These are phyloP conservation scores for Bonia amplexicaulis DNA, from an alignment of 176 grass and related monocot genomes.

Conservation along the genomic window DNA sequence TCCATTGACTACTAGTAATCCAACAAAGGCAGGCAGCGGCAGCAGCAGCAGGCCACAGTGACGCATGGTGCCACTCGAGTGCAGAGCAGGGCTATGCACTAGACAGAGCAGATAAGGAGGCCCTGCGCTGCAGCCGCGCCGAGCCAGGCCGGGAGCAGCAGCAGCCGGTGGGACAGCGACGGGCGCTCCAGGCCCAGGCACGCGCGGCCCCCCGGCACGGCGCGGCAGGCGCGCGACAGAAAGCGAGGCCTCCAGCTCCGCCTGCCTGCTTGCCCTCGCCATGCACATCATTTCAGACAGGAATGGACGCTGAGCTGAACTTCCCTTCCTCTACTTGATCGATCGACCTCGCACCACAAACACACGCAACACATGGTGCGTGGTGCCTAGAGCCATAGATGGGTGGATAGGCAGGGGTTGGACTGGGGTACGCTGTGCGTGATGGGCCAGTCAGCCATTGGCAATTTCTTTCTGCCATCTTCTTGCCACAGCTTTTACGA, in stretches of 20 bases:
- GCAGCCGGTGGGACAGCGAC: background rate
- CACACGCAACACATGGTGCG: background rate
- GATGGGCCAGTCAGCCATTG: background rate
- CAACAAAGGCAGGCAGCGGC: background rate
- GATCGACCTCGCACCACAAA: background rate
- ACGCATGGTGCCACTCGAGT: background rate
- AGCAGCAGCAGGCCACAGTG: background rate
- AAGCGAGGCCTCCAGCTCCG: slow-evolving; percentile 20
- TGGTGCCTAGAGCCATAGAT: background rate
- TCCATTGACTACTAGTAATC: background rate
- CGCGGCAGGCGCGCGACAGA: slow-evolving; percentile 26
- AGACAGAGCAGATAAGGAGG: slow-evolving; percentile 29
- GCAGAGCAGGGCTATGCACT: background rate
- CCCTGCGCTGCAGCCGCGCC: background rate
- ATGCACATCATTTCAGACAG: slow-evolving; percentile 19
- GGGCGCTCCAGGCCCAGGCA: background rate
- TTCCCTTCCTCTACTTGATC: background rate
- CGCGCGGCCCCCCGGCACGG: background rate
- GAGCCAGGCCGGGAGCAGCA: background rate
- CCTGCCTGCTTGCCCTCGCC: background rate
- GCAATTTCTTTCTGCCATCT: background rate
- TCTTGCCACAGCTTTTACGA: slow-evolving; percentile 4
- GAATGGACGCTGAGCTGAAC: background rate
- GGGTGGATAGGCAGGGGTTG: background rate
- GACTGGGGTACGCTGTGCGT: background rate